Evolutionary conservation across 257 asterid species (phyloP).

Genomic region (Prunella vulgaris): DNA sequence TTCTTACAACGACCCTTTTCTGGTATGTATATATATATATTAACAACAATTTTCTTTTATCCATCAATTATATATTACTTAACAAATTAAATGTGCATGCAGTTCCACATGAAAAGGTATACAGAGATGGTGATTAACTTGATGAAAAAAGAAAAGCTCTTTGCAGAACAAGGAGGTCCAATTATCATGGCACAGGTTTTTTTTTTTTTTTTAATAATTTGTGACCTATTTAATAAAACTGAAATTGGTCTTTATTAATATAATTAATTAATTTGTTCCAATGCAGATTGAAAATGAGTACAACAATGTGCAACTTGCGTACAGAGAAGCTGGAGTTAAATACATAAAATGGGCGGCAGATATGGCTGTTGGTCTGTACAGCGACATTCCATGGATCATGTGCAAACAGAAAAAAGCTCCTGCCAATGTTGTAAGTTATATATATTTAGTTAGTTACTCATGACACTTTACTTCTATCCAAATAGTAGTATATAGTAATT

Average conservation of each 20-base stretch:
- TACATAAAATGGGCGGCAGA: slow-evolving; percentile 85
- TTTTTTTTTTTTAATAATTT: too few species aligned
- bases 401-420: slow-evolving; percentile 91
- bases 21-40: slow-evolving; percentile 44
- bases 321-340: slow-evolving; percentile 50
- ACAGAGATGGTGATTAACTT: slow-evolving; percentile 44
- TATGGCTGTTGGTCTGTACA: slow-evolving; percentile 53
- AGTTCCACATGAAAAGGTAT: slow-evolving; percentile 70
- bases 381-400: slow-evolving; percentile 78
- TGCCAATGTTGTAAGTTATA: slow-evolving; percentile 39
- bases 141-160: slow-evolving; percentile 64
- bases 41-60: too few species aligned
- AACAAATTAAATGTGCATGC: slow-evolving; percentile 2
- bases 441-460: too few species aligned
- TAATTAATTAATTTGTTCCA: too few species aligned
- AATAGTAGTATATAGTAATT: too few species aligned
- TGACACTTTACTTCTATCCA: too few species aligned
- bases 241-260: too few species aligned
- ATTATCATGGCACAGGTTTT: slow-evolving; percentile 88
- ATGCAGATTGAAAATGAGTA: slow-evolving; percentile 82
- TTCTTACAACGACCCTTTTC: slow-evolving; percentile 70
- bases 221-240: too few species aligned
- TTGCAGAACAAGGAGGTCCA: slow-evolving; percentile 95
- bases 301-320: slow-evolving; percentile 63
- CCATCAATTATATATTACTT: neutral